Evolutionary conservation across 352 stramenopile species (phyloP).

Genomic region (Pythium brassicae): DNA sequence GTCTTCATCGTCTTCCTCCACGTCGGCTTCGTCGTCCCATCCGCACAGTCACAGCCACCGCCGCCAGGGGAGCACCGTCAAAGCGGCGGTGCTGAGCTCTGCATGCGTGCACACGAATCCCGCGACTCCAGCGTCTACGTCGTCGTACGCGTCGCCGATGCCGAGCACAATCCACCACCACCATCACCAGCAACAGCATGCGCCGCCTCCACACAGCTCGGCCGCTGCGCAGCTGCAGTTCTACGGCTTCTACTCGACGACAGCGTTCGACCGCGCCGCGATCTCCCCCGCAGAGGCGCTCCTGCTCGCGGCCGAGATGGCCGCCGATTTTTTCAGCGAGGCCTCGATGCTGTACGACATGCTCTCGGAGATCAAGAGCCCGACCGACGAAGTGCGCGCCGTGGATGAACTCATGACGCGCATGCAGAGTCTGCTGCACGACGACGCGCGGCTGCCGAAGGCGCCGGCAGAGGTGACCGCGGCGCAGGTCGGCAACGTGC

Average conservation of each 20-base stretch:
- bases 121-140: background rate
- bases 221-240: slow-evolving; percentile 16
- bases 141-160: background rate
- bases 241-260: slow-evolving; percentile 26
- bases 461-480: slow-evolving; percentile 8
- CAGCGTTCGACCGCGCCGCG: slow-evolving; percentile 30
- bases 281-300: slow-evolving; percentile 42
- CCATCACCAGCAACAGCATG: background rate
- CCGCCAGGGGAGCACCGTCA: slow-evolving; percentile 3
- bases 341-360: slow-evolving; percentile 62
- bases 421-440: slow-evolving; percentile 23
- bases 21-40: background rate
- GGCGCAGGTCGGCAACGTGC: slow-evolving; percentile 29
- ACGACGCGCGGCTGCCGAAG: slow-evolving; percentile 10
- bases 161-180: background rate
- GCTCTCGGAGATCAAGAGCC: slow-evolving; percentile 54
- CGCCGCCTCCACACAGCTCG: slow-evolving; percentile 7
- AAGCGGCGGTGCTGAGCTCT: slow-evolving; percentile 1
- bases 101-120: slow-evolving; percentile 4
- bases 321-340: slow-evolving; percentile 60
- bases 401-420: slow-evolving; percentile 61
- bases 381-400: slow-evolving; percentile 32
- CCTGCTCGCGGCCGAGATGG: slow-evolving; percentile 50
- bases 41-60: background rate
- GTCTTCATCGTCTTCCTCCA: background rate